A percentile compares a stretch with the other conserved stretches of the same genome.
Evolutionary conservation across 1,139 yeast genomes (phyloP).

Genomic region (Pneumocystis canis): DNA sequence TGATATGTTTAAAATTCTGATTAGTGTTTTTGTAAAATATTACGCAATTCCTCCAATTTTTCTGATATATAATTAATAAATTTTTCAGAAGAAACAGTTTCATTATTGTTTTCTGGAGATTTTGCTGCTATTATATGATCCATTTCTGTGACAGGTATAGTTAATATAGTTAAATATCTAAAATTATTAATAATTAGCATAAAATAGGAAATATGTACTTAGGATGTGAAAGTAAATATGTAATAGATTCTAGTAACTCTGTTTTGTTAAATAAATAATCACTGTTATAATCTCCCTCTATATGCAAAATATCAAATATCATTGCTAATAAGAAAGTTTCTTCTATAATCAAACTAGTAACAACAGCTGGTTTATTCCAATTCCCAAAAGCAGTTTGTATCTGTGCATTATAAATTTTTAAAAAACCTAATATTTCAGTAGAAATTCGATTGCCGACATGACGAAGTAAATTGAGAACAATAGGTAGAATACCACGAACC

Average conservation of each 20-base stretch:
- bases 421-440: slow-evolving; percentile 52
- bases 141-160: slow-evolving; percentile 47
- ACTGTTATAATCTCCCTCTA: not conserved
- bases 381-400: slow-evolving; percentile 43
- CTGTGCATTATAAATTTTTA: slow-evolving; percentile 52
- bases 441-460: slow-evolving; percentile 49
- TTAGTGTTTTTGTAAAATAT: not conserved
- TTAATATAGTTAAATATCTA: slow-evolving; percentile 57
- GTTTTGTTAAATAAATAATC: slow-evolving; percentile 18
- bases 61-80: not conserved
- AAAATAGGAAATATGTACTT: not conserved
- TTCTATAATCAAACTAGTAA: slow-evolving; percentile 51
- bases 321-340: slow-evolving; percentile 71
- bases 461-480: slow-evolving; percentile 44
- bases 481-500: slow-evolving; percentile 68
- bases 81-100: not conserved
- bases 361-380: slow-evolving; percentile 54
- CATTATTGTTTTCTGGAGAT: not conserved
- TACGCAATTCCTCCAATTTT: not conserved
- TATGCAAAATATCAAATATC: slow-evolving; percentile 40
- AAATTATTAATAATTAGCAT: slow-evolving; percentile 44
- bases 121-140: slow-evolving; percentile 42
- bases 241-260: slow-evolving; percentile 36
- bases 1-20: not conserved
- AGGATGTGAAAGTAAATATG: not conserved